Evolutionary conservation across 2,329 filamentous ascomycete species (phyloP).

Genomic region (Talaromyces amestolkiae): DNA sequence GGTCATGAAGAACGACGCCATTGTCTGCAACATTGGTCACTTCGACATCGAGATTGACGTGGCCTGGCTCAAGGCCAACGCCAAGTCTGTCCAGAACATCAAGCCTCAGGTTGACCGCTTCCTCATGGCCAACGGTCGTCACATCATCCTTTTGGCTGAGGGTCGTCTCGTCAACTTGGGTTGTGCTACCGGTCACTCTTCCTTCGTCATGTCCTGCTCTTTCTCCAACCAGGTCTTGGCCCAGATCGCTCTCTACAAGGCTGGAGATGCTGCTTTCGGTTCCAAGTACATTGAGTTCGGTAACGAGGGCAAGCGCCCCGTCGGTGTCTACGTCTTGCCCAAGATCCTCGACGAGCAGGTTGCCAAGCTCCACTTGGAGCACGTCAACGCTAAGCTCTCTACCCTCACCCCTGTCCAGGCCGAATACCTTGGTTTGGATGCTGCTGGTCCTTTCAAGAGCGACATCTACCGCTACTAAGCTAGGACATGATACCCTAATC

Average conservation of each 20-base stretch:
- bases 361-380: constrained; percentile 84
- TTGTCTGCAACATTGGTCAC: constrained; percentile 99
- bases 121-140: constrained; percentile 86
- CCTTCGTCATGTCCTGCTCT: constrained; percentile 99
- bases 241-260: constrained; percentile 98
- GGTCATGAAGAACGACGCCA: constrained; percentile 93
- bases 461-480: constrained; percentile 78
- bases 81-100: constrained; percentile 92
- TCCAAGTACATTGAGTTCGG: constrained; percentile 96
- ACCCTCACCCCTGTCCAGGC: constrained; percentile 81
- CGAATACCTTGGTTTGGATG: constrained; percentile 85
- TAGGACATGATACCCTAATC: constrained; percentile 24
- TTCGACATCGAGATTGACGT: constrained; percentile 99
- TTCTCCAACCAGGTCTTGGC: constrained; percentile 99
- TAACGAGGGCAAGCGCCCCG: constrained; percentile 82
- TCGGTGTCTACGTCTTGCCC: constrained; percentile 93
- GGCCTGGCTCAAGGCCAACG: constrained; percentile 98
- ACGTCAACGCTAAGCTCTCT: constrained; percentile 93
- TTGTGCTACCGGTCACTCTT: constrained; percentile 98
- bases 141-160: constrained; percentile 98
- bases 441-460: constrained; percentile 92
- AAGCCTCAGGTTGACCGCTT: constrained; percentile 99
- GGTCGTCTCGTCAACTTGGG: constrained; percentile 99
- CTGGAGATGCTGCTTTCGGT: constrained; percentile 78
- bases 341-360: constrained; percentile 99